Base-by-base conservation (phyloP, 306 rosid genomes). In the Echinosophora koreensis region DNA sequence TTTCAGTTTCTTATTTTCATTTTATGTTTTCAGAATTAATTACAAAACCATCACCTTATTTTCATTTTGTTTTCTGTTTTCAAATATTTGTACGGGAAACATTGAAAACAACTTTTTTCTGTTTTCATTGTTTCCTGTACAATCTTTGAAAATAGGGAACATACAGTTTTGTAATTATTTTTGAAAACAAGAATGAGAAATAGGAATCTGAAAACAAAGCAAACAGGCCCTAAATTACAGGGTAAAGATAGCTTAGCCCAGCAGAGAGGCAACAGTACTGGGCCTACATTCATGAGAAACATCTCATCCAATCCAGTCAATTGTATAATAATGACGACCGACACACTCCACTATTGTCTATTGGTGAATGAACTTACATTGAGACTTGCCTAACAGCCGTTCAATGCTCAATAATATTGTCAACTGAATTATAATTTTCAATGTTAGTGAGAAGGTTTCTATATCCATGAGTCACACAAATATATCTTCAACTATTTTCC, bases 231-330 rank as follows among this genome's bases (percentile, higher is more conserved):
- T 22, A 22, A 22, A 22, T 22, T 22, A 12, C 16, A 4, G 16
- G 41, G 16, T 59, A 12, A 18, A 28, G 8, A 59, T 12, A 41
- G 34, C 41, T 4, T 59, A 30, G 17, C 17, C 66, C 66, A 13
- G 13, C 47, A 39, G 12, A 8, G 12, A 41, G 41, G 39, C 41
- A 11, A 7, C 13, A 4, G 10, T 28, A 59, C 12, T 59, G 42
- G 66, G 8, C 42, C 66, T 59, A 59, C 66, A 5, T 5, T 59
- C 66, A 59, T 30, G 41, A 30, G 12, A 2, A 30, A 30, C 39
- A 59, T 18, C 66, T 59, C 66, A 59, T 59, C 66, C 66, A 32
- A 59, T 28, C 35, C 41, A 59, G 30, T 30, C 66, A 59, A 30
- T 12, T 1, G 9, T 5, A 59, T 59, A 59, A 59, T 59, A 59